phyloP scores from a whole-genome alignment of 108 stramenopile genomes.

The Fragilaria radians region DNA sequence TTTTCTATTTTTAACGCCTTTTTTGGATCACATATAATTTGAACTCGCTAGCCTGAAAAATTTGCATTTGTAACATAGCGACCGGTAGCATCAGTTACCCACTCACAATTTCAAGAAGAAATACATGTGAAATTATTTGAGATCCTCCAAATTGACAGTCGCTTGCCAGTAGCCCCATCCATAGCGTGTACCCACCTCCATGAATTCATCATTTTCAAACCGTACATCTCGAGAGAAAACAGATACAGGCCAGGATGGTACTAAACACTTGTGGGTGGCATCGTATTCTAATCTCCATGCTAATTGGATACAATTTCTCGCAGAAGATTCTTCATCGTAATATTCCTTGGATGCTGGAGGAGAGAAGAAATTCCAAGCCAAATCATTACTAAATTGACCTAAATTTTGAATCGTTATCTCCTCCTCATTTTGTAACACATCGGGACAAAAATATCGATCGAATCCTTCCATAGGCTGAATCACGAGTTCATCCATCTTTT shows the following conservation, averaged over 20 bases:
- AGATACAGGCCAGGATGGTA: slow-evolving; percentile 6
- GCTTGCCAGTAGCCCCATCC: slow-evolving; percentile 8
- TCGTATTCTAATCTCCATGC: slow-evolving; percentile 5
- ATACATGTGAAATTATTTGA: too few species aligned
- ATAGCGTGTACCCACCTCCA: slow-evolving; percentile 8
- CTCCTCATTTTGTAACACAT: not conserved
- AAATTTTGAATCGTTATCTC: slow-evolving; percentile 2
- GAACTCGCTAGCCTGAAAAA: too few species aligned
- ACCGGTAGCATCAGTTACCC: too few species aligned
- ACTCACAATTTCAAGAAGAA: too few species aligned
- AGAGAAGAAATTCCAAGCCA: slow-evolving; percentile 1
- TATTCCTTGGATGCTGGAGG: not conserved
- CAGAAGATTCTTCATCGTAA: not conserved
- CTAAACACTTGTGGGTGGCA: not conserved
- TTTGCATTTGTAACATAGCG: too few species aligned
- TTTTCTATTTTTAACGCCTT: too few species aligned
- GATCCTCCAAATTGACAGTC: not conserved
- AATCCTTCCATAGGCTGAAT: too few species aligned
- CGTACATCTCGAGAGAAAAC: slow-evolving; percentile 1
- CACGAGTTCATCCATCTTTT: too few species aligned
- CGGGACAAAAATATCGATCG: not conserved
- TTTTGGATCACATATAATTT: too few species aligned
- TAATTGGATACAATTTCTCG: not conserved
- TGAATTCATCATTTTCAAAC: slow-evolving; percentile 5
- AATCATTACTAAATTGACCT: slow-evolving; percentile 3